A percentile compares a stretch with the other conserved stretches of the same genome.
Evolutionary conservation across 148 eudicot species (phyloP).

Genomic region (Diospyros kaki): DNA sequence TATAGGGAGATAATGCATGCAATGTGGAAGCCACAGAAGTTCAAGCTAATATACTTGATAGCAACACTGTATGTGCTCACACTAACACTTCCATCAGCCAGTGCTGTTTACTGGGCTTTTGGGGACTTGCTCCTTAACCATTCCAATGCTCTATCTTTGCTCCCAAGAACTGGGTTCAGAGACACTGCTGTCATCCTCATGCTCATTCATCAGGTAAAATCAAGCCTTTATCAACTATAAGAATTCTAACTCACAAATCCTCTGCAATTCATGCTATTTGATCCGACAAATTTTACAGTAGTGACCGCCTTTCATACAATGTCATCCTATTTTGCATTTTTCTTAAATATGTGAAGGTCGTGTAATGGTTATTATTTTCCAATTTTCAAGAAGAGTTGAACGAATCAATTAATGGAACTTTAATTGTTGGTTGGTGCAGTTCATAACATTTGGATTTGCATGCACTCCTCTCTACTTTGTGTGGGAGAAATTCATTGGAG

Average conservation of each 20-base stretch:
- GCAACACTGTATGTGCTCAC: conserved; percentile 79
- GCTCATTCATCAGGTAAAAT: conserved; percentile 70
- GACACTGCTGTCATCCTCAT: conserved; percentile 73
- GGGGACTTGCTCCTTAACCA: conserved; percentile 66
- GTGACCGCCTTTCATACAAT: no score
- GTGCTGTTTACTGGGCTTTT: conserved; percentile 87
- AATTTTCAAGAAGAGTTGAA: no score
- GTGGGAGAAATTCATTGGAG: conserved; percentile 71
- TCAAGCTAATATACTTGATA: conserved; percentile 61
- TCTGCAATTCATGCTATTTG: no score
- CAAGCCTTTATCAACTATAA: no score
- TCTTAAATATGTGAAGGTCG: not conserved
- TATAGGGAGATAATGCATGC: conserved; percentile 85
- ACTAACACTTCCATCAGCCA: conserved; percentile 75
- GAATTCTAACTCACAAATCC: no score
- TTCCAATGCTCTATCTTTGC: conserved; percentile 65
- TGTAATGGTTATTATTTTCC: no score
- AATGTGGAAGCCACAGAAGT: conserved; percentile 87
- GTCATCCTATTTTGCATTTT: not conserved
- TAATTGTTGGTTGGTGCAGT: conserved; percentile 30
- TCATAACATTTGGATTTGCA: conserved; percentile 87
- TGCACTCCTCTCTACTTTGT: conserved; percentile 84
- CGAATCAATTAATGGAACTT: not conserved
- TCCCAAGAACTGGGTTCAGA: conserved; percentile 55
- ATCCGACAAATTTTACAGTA: no score